Base-by-base conservation (phyloP, 139 green algal species). In the Deuterostichococcus epilithicus region DNA sequence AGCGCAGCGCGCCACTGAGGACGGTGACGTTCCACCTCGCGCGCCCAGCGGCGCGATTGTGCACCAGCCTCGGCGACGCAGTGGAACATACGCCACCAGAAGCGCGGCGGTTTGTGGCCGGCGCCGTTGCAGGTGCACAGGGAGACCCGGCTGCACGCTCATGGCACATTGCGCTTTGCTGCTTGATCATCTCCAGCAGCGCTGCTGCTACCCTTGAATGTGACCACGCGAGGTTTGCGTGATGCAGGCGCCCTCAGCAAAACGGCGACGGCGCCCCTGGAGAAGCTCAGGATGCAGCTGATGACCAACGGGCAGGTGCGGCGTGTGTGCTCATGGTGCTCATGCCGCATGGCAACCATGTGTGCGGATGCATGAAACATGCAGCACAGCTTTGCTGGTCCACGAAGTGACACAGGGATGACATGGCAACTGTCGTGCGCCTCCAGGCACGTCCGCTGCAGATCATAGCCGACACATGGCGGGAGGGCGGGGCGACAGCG, bases 251-350 rank as follows among this genome's bases (percentile, higher is more conserved):
- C 72, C 13, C 37, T 81, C 23, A 68, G 63, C 45, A 87, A 87
- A 71, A 85, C 83, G 5, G 69, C 65, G 42, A 87, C 80, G n/a
- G 79, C 83, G 0, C 83, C 83, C 3, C 37, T 87, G 33, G 83
- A 87, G 73, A 80, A 59, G 4, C 32, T 87, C 34, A 42, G 76
- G 5, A 83, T 87, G 79, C 69, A 83, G 73, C 44, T 85, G 36
- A 81, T 85, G 70, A 68, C 63, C 22, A 69, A 69, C 47, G 36
- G 23, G 30, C 77, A 77, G 77, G 77, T 81, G 36, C 0, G 58
- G 13, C n/a, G n/a, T n/a, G n/a, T 52, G 42, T 13, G 13, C 42
- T 13, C 42, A 23, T 52, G 42, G 13, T 52, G 8, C 42, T 52
- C 42, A 8, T 52, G 42, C 42, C 42, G 13, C n/a, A n/a, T n/a